A percentile compares a stretch with the other conserved stretches of the same genome.
These are phyloP conservation scores for Lachnellula occidentalis DNA, from an alignment of 2,329 filamentous ascomycete genomes.

Conservation along the genomic window DNA sequence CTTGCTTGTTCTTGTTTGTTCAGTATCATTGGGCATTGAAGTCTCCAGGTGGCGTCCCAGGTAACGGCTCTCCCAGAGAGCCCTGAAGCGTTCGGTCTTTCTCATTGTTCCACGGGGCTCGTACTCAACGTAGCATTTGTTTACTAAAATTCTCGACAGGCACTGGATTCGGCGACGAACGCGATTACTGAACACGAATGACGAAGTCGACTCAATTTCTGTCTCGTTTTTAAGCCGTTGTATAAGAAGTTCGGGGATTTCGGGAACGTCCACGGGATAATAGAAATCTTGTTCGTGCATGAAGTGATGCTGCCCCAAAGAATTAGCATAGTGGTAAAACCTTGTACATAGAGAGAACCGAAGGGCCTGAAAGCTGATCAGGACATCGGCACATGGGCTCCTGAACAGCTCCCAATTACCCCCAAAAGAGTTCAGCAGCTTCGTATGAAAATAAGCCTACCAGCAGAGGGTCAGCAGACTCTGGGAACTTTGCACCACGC, in stretches of 20 bases:
- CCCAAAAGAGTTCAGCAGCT: too few relatives aligned
- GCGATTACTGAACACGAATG: background rate
- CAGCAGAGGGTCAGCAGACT: background rate
- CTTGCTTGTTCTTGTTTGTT: background rate
- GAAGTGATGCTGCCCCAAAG: background rate
- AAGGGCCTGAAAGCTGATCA: too few relatives aligned
- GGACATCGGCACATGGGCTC: too few relatives aligned
- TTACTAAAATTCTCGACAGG: background rate
- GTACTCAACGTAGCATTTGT: background rate
- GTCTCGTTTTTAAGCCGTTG: background rate
- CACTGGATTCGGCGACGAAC: background rate
- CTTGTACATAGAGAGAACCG: too few relatives aligned
- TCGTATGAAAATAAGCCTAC: too few relatives aligned
- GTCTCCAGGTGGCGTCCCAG: background rate
- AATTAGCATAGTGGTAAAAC: too few relatives aligned
- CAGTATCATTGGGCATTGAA: background rate
- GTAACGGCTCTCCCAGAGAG: background rate
- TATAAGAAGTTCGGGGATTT: background rate
- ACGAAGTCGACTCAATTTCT: background rate
- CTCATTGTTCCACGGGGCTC: background rate
- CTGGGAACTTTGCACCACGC: background rate
- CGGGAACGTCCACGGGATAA: background rate
- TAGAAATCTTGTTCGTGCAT: constrained; percentile 2
- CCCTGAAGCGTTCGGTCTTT: background rate
- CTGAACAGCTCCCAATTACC: too few relatives aligned